Percentiles rank a stretch among this genome's conserved stretches.
Evolutionary conservation across 345 rosid species (phyloP).

Genomic region (Xanthoceras sorbifolium): DNA sequence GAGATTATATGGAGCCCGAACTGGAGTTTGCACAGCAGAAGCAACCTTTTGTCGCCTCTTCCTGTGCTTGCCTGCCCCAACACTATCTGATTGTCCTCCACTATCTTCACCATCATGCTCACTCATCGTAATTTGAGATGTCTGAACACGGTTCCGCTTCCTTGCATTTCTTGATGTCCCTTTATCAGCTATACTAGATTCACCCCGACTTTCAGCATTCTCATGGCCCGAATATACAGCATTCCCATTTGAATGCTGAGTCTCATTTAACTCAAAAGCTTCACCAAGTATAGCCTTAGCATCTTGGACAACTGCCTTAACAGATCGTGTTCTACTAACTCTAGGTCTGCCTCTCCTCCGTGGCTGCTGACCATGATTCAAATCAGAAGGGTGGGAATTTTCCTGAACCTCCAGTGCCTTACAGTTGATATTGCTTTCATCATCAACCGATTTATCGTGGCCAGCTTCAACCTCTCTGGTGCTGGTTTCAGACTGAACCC

Average conservation of each 20-base stretch:
- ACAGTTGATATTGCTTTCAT: conserved; percentile 56
- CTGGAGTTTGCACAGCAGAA: conserved; percentile 38
- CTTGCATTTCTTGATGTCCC: conserved; percentile 51
- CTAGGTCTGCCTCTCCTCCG: conserved; percentile 54
- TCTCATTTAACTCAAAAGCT: conserved; percentile 46
- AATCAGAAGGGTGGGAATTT: conserved; percentile 53
- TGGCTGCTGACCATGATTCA: conserved; percentile 45
- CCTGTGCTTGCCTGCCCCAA: conserved; percentile 53
- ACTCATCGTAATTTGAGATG: conserved; percentile 53
- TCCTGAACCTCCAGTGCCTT: conserved; percentile 47
- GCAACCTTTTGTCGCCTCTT: conserved; percentile 68
- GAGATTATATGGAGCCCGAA: conserved; percentile 64
- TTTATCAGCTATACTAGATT: conserved; percentile 52
- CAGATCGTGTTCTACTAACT: conserved; percentile 63
- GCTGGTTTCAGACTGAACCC: conserved; percentile 46
- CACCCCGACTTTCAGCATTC: conserved; percentile 53
- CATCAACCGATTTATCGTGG: conserved; percentile 45
- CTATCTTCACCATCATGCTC: conserved; percentile 67
- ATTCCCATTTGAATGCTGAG: conserved; percentile 42
- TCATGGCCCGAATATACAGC: conserved; percentile 52
- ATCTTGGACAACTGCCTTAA: conserved; percentile 80
- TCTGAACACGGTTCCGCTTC: conserved; percentile 59
- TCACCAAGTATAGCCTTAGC: conserved; percentile 71
- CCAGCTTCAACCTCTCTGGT: conserved; percentile 45
- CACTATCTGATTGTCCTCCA: conserved; percentile 70